A percentile compares a stretch with the other conserved stretches of the same genome.
These are phyloP conservation scores for Thraustotheca clavata DNA, from an alignment of 352 stramenopile species.

Conservation along the genomic window DNA sequence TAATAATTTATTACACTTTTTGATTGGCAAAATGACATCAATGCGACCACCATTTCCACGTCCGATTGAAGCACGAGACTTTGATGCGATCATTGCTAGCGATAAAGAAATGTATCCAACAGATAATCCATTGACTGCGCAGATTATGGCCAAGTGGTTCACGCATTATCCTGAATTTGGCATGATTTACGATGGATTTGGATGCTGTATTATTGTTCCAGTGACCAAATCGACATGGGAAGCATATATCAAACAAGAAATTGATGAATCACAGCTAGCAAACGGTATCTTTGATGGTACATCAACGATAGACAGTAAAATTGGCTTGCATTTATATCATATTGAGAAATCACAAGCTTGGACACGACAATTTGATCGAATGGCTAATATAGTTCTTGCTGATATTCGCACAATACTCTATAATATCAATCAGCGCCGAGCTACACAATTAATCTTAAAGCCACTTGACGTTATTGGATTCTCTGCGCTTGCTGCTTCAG, in stretches of 20 bases:
- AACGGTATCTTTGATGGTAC: constrained; percentile 15
- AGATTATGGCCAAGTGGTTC: constrained; percentile 2
- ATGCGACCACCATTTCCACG: constrained; percentile 2
- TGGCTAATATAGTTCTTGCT: background rate
- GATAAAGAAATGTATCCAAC: constrained; percentile 16
- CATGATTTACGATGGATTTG: constrained; percentile 19
- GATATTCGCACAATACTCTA: background rate
- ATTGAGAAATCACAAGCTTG: constrained; percentile 11
- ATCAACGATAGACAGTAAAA: background rate
- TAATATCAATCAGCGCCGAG: background rate
- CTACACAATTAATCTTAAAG: background rate
- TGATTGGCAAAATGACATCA: too few species aligned
- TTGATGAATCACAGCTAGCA: constrained; percentile 6
- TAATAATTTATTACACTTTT: too few species aligned
- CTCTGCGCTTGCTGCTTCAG: constrained; percentile 4
- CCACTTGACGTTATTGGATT: background rate
- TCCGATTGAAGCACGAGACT: background rate
- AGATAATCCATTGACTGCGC: constrained; percentile 4
- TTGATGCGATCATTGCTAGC: background rate
- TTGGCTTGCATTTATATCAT: constrained; percentile 16
- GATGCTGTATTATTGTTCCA: constrained; percentile 16
- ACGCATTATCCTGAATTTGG: constrained; percentile 2
- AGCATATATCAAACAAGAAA: constrained; percentile 11
- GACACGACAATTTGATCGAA: constrained; percentile 14
- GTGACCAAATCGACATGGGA: background rate